A percentile compares a stretch with the other conserved stretches of the same genome.
Conservation (phyloP, 2,329 filamentous ascomycete species). For the Diplodia scrobiculata region DNA sequence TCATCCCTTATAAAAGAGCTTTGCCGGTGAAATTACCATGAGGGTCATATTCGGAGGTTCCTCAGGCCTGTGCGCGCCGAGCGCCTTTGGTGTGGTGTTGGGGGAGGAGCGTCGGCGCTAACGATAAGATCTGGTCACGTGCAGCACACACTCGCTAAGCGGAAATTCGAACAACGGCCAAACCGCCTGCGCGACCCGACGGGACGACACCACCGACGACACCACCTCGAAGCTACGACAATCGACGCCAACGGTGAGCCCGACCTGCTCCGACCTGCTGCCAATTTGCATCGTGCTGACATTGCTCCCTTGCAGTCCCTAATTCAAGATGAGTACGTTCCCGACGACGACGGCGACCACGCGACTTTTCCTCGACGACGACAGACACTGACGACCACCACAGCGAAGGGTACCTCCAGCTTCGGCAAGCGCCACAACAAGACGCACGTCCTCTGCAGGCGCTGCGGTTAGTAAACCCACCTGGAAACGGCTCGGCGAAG, state of each 20-base stretch:
- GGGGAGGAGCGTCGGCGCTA: slow-evolving; percentile 2
- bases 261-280: slow-evolving; percentile 4
- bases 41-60: not conserved
- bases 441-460: slow-evolving; percentile 97
- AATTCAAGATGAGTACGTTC: slow-evolving; percentile 62
- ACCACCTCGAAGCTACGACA: slow-evolving; percentile 30
- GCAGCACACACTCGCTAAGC: slow-evolving; percentile 24
- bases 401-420: slow-evolving; percentile 71
- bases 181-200: slow-evolving; percentile 26
- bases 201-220: slow-evolving; percentile 30
- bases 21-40: not conserved
- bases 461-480: slow-evolving; percentile 76
- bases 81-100: not conserved
- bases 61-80: not conserved
- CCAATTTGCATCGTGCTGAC: slow-evolving; percentile 3
- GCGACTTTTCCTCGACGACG: slow-evolving; percentile 33
- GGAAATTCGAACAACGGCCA: slow-evolving; percentile 26
- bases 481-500: slow-evolving; percentile 28
- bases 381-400: slow-evolving; percentile 51
- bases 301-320: slow-evolving; percentile 45
- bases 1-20: not conserved
- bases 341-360: slow-evolving; percentile 19
- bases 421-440: slow-evolving; percentile 91
- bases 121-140: slow-evolving; percentile 22
- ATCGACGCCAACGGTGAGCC: slow-evolving; percentile 25